These are phyloP conservation scores for Cyberlindnera veronae DNA, from an alignment of 805 yeast species.

Conservation along the genomic window DNA sequence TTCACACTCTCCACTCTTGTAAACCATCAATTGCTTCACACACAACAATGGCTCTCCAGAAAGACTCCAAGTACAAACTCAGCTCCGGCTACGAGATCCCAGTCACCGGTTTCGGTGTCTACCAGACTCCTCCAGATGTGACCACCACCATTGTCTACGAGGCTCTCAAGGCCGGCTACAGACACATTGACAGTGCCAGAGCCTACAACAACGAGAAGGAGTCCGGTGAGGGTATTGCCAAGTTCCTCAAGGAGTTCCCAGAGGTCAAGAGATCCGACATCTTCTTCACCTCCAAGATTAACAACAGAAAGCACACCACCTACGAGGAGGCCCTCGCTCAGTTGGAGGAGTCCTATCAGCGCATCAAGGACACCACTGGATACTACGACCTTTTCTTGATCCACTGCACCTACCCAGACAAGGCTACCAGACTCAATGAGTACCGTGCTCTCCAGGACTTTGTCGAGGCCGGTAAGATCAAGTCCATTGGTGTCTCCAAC, in stretches of 20 bases:
- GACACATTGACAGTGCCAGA: constrained; percentile 26
- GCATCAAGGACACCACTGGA: constrained; percentile 44
- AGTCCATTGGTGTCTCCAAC: constrained; percentile 75
- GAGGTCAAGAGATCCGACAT: constrained; percentile 22
- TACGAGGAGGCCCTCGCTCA: constrained; percentile 27
- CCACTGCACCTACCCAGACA: constrained; percentile 58
- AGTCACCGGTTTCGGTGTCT: constrained; percentile 25
- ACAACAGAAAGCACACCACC: constrained; percentile 8
- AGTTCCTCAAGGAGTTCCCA: constrained; percentile 21
- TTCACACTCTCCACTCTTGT: not conserved
- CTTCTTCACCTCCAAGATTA: constrained; percentile 25
- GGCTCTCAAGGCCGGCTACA: constrained; percentile 25
- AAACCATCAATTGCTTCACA: too few species aligned
- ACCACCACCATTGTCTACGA: constrained; percentile 20
- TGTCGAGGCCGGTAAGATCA: constrained; percentile 53
- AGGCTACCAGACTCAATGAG: constrained; percentile 49
- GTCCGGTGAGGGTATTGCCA: constrained; percentile 21
- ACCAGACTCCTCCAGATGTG: constrained; percentile 22
- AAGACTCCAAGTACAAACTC: constrained; percentile 18
- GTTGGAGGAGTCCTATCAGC: constrained; percentile 49
- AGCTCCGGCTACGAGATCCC: constrained; percentile 24
- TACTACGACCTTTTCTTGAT: constrained; percentile 72
- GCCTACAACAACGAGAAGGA: constrained; percentile 22
- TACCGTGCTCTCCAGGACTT: constrained; percentile 77
- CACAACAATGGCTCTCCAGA: constrained; percentile 7